Base-by-base conservation (phyloP, 2,329 filamentous ascomycete species). In the Fusarium transvaalense region DNA sequence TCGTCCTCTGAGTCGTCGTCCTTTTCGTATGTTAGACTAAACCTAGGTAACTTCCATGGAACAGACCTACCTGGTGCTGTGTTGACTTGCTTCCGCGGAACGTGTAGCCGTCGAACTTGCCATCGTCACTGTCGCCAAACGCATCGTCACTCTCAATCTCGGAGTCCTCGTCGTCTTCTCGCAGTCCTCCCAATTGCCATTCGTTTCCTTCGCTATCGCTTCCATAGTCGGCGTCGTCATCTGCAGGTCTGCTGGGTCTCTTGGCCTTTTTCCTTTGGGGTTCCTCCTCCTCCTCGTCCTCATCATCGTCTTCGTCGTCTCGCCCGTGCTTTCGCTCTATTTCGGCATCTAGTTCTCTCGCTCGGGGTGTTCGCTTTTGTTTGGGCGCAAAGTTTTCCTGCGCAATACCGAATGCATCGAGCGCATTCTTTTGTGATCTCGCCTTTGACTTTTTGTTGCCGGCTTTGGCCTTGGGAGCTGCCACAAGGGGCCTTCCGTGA, bases 61-160 rank as follows among this genome's bases (percentile, higher is more conserved):
- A 39, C 5, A 23, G 17, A 52, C 69, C 43, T 53, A 79, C 73
- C 61, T 78, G 76, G 50, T 56, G 61, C 41, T 78, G 76, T 55
- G 78, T 79, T 3, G 78, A 67, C 48, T 79, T 80, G 72, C 82
- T 84, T 13, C 85, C 85, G 2, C 84, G 74, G 63, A 89, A 89
- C 0, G 83, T 74, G 73, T 91, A 97, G 13, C 89, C 92, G 68
- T 93, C 89, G 69, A 97, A 97, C 66, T 86, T 87, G 76, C 97
- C 94, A 74, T 96, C 90, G 74, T 97, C 94, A 73, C 92, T 96
- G 69, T 92, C 90, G 5, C 93, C 92, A 83, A 97, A 93, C 3
- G 95, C 94, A 74, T 97, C 93, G 76, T 90, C 88, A 71, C 86
- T 88, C 69, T 90, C 88, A 54, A 89, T 86, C 62, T 89, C 88